phyloP scores from a whole-genome alignment of 441 rosid genomes.

The Brassica balearica region DNA sequence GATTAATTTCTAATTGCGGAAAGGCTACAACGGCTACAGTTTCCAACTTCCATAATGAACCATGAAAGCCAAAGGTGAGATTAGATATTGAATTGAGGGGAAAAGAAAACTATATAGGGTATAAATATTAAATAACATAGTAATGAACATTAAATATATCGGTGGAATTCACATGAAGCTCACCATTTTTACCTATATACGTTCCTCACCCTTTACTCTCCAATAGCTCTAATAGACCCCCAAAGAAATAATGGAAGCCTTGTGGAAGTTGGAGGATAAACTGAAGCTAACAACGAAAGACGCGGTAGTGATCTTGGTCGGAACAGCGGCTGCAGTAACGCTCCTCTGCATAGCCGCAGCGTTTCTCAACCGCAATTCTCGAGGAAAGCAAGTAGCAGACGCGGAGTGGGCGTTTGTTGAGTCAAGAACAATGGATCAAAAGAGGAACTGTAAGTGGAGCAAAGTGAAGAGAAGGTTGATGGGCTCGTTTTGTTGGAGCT shows the following conservation, averaged over 20 bases:
- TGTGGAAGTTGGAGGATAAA: slow-evolving; percentile 70
- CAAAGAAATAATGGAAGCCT: slow-evolving; percentile 59
- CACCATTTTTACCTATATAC: slow-evolving; percentile 37
- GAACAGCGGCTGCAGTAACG: slow-evolving; percentile 49
- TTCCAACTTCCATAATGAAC: neutral
- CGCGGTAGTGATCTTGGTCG: slow-evolving; percentile 54
- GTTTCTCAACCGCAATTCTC: slow-evolving; percentile 49
- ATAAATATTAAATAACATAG: slow-evolving; percentile 21
- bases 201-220: slow-evolving; percentile 17
- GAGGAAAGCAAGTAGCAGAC: slow-evolving; percentile 40
- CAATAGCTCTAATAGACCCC: neutral
- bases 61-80: neutral
- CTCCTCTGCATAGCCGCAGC: slow-evolving; percentile 53
- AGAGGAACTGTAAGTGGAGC: slow-evolving; percentile 44
- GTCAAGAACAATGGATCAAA: slow-evolving; percentile 14
- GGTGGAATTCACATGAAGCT: slow-evolving; percentile 67
- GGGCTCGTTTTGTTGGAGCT: slow-evolving; percentile 76
- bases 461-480: slow-evolving; percentile 52
- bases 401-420: slow-evolving; percentile 24
- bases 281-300: slow-evolving; percentile 61
- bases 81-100: neutral
- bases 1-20: too few species aligned
- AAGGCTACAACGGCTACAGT: neutral
- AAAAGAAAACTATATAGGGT: neutral
- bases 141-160: slow-evolving; percentile 36